Evolutionary conservation across 2,329 filamentous ascomycete genomes (phyloP).

Genomic region (Fusarium metavorans): DNA sequence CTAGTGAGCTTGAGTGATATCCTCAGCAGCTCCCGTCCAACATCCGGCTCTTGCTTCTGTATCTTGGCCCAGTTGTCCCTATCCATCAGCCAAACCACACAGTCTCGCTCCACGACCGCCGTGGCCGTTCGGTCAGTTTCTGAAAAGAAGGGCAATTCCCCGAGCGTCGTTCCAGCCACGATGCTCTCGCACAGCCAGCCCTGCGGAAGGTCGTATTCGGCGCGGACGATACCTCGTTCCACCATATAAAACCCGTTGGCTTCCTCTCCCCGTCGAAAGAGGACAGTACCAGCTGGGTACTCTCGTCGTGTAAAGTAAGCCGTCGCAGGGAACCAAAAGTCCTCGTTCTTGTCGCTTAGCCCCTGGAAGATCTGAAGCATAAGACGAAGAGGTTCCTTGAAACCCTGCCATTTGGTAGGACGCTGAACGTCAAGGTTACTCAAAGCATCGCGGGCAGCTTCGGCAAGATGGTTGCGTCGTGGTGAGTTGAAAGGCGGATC

Average conservation of each 20-base stretch:
- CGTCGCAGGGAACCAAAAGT: conserved; percentile 90
- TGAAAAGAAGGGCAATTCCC: conserved; percentile 95
- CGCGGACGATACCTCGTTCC: conserved; percentile 88
- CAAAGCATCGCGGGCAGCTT: conserved; percentile 82
- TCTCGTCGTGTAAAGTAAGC: conserved; percentile 80
- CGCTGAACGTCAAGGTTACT: conserved; percentile 71
- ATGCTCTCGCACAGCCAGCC: conserved; percentile 92
- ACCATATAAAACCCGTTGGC: conserved; percentile 91
- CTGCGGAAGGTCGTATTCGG: conserved; percentile 91
- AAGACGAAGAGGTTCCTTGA: conserved; percentile 89
- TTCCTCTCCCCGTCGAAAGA: conserved; percentile 82
- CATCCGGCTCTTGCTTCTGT: conserved; percentile 78
- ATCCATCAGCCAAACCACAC: conserved; percentile 85
- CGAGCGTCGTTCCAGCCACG: conserved; percentile 92
- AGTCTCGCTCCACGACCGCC: conserved; percentile 84
- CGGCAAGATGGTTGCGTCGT: conserved; percentile 79
- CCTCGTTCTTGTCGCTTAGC: conserved; percentile 85
- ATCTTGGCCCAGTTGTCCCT: conserved; percentile 77
- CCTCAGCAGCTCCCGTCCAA: conserved; percentile 85
- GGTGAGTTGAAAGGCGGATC: conserved; percentile 77
- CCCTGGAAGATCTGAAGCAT: conserved; percentile 97
- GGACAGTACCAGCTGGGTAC: conserved; percentile 74
- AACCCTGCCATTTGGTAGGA: conserved; percentile 81
- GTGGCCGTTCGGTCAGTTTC: conserved; percentile 90
- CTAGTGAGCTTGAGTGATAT: conserved; percentile 94